Conservation (phyloP, 2,329 filamentous ascomycete species). For the Penicillium sp. region DNA sequence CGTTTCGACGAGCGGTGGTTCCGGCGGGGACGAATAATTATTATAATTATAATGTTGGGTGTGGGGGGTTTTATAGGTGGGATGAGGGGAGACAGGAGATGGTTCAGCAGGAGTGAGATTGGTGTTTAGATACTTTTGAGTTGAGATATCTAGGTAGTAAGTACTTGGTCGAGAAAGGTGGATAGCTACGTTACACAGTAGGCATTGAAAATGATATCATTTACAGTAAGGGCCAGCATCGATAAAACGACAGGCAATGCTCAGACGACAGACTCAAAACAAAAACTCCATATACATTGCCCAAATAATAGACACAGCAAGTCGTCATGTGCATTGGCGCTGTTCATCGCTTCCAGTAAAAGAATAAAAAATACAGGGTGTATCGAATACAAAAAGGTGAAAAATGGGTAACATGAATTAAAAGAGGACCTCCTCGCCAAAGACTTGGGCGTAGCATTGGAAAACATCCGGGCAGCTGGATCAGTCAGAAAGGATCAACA, state of each 20-base stretch:
- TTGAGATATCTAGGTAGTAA: not conserved
- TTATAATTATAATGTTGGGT: constrained; percentile 76
- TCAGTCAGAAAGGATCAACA: constrained; percentile 4
- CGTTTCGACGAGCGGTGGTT: constrained; percentile 66
- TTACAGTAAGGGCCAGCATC: not conserved
- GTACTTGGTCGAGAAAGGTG: not conserved
- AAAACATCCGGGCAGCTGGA: constrained; percentile 23
- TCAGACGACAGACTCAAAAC: not conserved
- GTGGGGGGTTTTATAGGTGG: constrained; percentile 66
- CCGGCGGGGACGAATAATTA: constrained; percentile 75
- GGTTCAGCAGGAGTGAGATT: constrained; percentile 4
- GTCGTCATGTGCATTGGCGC: constrained; percentile 22
- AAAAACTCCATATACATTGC: constrained; percentile 18
- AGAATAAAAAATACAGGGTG: not conserved
- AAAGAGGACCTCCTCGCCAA: constrained; percentile 22
- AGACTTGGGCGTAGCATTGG: constrained; percentile 26
- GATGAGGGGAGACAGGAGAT: constrained; percentile 42
- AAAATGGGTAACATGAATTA: constrained; percentile 1
- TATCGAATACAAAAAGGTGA: not conserved
- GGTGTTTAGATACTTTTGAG: too few species aligned
- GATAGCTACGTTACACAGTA: not conserved
- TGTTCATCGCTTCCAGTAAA: constrained; percentile 3
- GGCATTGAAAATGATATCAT: not conserved
- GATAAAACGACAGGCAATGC: not conserved
- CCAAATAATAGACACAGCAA: constrained; percentile 18